These are phyloP conservation scores for Eustoma russellianum DNA, from an alignment of 257 asterid species.

Conservation along the genomic window DNA sequence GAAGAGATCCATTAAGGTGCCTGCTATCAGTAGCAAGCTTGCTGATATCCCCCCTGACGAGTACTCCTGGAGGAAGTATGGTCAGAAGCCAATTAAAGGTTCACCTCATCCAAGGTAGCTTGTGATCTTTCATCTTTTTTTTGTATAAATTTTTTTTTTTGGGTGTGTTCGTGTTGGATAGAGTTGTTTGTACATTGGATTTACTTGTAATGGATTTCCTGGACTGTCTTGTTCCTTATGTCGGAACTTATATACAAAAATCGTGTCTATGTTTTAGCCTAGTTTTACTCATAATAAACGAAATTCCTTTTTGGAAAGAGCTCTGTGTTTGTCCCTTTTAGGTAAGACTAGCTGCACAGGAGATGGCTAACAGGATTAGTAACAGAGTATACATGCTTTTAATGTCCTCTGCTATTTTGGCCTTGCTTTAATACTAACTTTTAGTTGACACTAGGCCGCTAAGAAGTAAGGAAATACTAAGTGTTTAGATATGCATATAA, in stretches of 20 bases:
- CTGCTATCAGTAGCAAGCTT: conserved; percentile 32
- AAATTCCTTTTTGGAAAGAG: neutral
- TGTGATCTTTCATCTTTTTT: neutral
- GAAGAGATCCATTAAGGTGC: conserved; percentile 31
- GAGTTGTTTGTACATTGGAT: neutral
- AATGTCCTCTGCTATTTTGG: too few species aligned
- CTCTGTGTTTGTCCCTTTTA: neutral
- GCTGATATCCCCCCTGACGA: conserved; percentile 40
- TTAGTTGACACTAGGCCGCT: too few species aligned
- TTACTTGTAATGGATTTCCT: neutral
- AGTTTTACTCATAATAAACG: too few species aligned
- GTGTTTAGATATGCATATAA: too few species aligned
- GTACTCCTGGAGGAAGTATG: conserved; percentile 38
- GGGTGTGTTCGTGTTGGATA: neutral
- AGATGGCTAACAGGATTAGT: neutral
- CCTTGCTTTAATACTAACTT: too few species aligned
- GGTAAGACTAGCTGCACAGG: neutral
- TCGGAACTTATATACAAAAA: neutral
- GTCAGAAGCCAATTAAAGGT: conserved; percentile 37
- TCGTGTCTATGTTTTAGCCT: neutral
- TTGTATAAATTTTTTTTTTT: neutral
- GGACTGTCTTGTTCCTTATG: neutral
- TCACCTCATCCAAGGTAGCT: conserved; percentile 30
- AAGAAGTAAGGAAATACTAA: too few species aligned
- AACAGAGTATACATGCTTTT: too few species aligned